Evolutionary conservation across 1,139 yeast genomes (phyloP).

Genomic region (Arxiozyma telluris): DNA sequence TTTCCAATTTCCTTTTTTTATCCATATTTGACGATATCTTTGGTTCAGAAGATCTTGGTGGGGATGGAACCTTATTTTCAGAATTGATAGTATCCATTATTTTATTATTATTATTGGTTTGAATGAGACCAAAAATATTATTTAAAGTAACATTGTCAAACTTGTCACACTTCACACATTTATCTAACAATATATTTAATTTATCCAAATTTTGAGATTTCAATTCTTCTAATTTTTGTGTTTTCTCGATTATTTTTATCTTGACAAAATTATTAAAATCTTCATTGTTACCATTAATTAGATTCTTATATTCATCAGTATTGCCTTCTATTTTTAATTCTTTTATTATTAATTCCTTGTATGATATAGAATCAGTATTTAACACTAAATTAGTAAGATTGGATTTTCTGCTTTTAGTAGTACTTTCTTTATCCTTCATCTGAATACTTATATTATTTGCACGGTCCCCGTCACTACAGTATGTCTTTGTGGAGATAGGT

Average conservation of each 20-base stretch:
- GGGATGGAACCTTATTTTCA: background rate
- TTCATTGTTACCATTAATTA: constrained; percentile 6
- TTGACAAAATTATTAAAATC: constrained; percentile 13
- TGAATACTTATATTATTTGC: background rate
- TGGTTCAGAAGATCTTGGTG: background rate
- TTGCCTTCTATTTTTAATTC: constrained; percentile 13
- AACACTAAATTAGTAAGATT: constrained; percentile 2
- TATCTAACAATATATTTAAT: constrained; percentile 14
- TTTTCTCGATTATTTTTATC: constrained; percentile 15
- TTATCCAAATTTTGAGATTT: constrained; percentile 15
- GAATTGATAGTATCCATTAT: background rate
- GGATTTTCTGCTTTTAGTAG: background rate
- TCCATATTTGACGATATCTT: background rate
- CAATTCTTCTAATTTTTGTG: constrained; percentile 15
- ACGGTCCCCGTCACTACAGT: background rate
- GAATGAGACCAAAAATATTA: constrained; percentile 10
- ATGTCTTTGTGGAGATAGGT: background rate
- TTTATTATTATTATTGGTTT: background rate
- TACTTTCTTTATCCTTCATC: background rate
- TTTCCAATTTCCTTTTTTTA: constrained; percentile 13
- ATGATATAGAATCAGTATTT: constrained; percentile 2
- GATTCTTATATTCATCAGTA: background rate
- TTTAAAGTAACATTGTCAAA: constrained; percentile 12
- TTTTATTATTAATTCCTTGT: constrained; percentile 9
- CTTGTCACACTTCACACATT: constrained; percentile 13